These are phyloP conservation scores for Claviceps pazoutovae DNA, from an alignment of 2,329 filamentous ascomycete genomes.

Conservation along the genomic window DNA sequence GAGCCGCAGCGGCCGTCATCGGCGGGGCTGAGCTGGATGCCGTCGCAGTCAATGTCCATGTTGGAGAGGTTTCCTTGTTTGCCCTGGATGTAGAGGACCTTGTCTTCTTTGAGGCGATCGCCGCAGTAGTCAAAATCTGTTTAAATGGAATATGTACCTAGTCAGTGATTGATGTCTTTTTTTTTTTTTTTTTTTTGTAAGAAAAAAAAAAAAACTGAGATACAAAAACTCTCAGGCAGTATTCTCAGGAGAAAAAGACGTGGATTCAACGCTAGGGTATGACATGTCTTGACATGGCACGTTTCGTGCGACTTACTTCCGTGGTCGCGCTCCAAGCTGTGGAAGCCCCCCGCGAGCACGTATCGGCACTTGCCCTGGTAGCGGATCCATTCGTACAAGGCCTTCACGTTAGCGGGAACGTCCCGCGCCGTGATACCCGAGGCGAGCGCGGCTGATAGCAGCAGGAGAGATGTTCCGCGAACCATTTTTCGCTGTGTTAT, in stretches of 20 bases:
- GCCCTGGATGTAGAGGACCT: constrained; percentile 35
- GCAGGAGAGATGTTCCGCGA: too few species aligned
- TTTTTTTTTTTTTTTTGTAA: neutral
- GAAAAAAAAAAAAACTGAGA: too few species aligned
- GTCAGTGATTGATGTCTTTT: neutral
- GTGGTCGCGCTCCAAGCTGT: constrained; percentile 22
- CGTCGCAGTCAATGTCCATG: constrained; percentile 48
- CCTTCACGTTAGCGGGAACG: constrained; percentile 26
- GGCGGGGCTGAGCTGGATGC: constrained; percentile 22
- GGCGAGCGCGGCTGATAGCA: too few species aligned
- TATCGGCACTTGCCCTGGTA: constrained; percentile 23
- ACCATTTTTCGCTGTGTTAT: too few species aligned
- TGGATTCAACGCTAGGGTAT: too few species aligned
- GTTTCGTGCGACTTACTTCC: constrained; percentile 16
- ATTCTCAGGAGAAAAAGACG: too few species aligned
- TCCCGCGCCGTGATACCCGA: constrained; percentile 13
- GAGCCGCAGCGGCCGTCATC: constrained; percentile 29
- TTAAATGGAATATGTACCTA: too few species aligned
- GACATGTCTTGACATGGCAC: too few species aligned
- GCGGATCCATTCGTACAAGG: constrained; percentile 27
- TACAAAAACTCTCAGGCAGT: too few species aligned
- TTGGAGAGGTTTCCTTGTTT: constrained; percentile 28
- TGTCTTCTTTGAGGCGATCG: constrained; percentile 25
- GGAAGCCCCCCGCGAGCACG: constrained; percentile 25
- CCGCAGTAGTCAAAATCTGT: constrained; percentile 31